Evolutionary conservation across 495 filamentous ascomycete species (phyloP).

Genomic region (Penicilliopsis zonata): DNA sequence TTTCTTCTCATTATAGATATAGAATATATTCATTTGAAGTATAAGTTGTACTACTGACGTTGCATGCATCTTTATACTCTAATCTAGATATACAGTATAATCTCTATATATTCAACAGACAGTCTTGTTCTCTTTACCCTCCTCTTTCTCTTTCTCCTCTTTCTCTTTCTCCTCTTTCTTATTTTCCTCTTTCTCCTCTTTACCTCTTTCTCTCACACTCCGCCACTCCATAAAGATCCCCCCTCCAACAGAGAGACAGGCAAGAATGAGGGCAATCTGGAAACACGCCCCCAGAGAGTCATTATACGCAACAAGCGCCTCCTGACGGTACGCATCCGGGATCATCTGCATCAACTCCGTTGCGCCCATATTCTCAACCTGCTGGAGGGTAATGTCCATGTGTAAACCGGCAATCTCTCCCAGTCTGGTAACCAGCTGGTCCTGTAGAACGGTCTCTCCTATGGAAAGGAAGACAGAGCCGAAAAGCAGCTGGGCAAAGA

Average conservation of each 20-base stretch:
- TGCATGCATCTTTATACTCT: no score
- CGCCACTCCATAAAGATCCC: slow-evolving; percentile 52
- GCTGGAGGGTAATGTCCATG: slow-evolving; percentile 2
- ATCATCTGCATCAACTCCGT: slow-evolving; percentile 38
- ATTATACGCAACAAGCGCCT: slow-evolving; percentile 51
- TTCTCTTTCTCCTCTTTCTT: background rate
- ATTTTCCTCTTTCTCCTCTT: background rate
- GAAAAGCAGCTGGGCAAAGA: slow-evolving; percentile 48
- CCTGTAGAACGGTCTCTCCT: slow-evolving; percentile 52
- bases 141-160: background rate
- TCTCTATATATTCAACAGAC: slow-evolving; percentile 17
- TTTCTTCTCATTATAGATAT: background rate
- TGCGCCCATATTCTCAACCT: slow-evolving; percentile 40
- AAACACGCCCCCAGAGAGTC: slow-evolving; percentile 45
- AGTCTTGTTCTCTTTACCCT: slow-evolving; percentile 32
- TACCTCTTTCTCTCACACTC: slow-evolving; percentile 54
- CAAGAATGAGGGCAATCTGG: slow-evolving; percentile 47
- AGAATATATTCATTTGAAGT: no score
- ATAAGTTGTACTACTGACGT: no score
- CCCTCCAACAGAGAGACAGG: slow-evolving; percentile 40
- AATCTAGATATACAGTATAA: slow-evolving; percentile 4
- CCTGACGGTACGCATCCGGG: slow-evolving; percentile 24
- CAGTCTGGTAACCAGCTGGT: slow-evolving; percentile 37
- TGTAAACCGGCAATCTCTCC: slow-evolving; percentile 18
- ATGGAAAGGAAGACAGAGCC: slow-evolving; percentile 51